Evolutionary conservation across 352 stramenopile genomes (phyloP).

Genomic region (Pythium aphanidermatum): DNA sequence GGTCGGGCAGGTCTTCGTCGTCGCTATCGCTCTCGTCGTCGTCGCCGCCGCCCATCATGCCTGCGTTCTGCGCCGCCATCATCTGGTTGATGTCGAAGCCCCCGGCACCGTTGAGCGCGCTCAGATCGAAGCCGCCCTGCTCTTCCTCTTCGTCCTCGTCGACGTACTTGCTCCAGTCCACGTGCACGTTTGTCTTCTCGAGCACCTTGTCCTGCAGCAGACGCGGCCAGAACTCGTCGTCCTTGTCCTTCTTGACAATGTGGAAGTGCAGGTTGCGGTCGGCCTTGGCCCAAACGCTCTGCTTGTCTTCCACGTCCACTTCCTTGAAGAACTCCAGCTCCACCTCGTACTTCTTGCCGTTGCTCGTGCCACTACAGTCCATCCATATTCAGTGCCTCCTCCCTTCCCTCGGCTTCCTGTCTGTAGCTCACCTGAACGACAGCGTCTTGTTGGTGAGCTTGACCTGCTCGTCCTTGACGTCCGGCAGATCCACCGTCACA

Average conservation of each 20-base stretch:
- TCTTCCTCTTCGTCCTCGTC: slow-evolving; percentile 96
- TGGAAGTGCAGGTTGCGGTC: slow-evolving; percentile 95
- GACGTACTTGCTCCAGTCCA: slow-evolving; percentile 96
- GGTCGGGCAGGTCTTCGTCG: slow-evolving; percentile 81
- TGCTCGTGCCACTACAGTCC: slow-evolving; percentile 70
- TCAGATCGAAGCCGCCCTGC: slow-evolving; percentile 81
- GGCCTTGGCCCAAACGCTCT: slow-evolving; percentile 95
- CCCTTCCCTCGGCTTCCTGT: too few species aligned
- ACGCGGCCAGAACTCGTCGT: slow-evolving; percentile 94
- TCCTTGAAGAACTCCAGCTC: slow-evolving; percentile 95
- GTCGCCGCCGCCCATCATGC: slow-evolving; percentile 69
- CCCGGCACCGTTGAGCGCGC: slow-evolving; percentile 72
- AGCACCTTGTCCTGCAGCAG: slow-evolving; percentile 94
- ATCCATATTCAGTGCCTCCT: too few species aligned
- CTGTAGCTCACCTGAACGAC: slow-evolving; percentile 87
- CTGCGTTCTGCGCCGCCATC: slow-evolving; percentile 84
- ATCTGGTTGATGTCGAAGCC: slow-evolving; percentile 96
- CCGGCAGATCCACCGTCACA: slow-evolving; percentile 94
- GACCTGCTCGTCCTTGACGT: slow-evolving; percentile 93
- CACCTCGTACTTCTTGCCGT: slow-evolving; percentile 92
- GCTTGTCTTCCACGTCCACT: slow-evolving; percentile 83
- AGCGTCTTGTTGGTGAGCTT: slow-evolving; percentile 86
- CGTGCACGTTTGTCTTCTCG: slow-evolving; percentile 96
- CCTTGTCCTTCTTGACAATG: slow-evolving; percentile 94
- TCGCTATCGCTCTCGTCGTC: slow-evolving; percentile 76